Percentiles rank a stretch among this genome's conserved stretches.
Evolutionary conservation across 352 stramenopile species (phyloP).

Genomic region (Pythium myriotylum): DNA sequence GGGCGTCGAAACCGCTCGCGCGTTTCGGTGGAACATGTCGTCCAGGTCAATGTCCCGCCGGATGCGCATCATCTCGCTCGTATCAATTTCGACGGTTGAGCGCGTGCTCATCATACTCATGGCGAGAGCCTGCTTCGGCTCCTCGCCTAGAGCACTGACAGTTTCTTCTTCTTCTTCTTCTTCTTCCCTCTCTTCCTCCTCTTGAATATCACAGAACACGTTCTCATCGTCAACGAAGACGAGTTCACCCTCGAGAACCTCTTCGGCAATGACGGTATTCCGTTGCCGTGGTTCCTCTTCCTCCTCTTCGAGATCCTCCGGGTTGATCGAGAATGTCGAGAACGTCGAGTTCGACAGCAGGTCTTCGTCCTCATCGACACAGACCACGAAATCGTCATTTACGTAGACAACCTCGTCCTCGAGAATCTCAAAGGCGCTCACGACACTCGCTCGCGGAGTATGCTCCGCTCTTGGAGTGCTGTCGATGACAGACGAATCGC

Average conservation of each 20-base stretch:
- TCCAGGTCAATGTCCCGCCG: background rate
- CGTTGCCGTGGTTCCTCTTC: background rate
- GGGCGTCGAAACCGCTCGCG: background rate
- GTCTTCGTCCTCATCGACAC: background rate
- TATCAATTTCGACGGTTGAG: conserved; percentile 1
- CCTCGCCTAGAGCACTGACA: no score
- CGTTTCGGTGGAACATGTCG: background rate
- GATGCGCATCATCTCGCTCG: conserved; percentile 7
- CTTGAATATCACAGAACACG: background rate
- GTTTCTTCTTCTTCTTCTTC: background rate
- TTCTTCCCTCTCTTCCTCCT: no score
- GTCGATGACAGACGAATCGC: no score
- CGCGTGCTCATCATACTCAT: no score
- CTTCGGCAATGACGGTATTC: no score
- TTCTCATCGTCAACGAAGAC: no score
- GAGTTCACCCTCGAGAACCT: background rate
- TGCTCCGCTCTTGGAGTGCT: no score
- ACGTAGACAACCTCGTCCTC: background rate
- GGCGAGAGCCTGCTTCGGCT: background rate
- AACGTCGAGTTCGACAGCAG: no score
- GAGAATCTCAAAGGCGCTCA: background rate
- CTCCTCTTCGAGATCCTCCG: background rate
- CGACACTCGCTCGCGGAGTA: no score
- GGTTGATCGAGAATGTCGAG: no score
- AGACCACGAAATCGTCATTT: background rate